Base-by-base conservation (phyloP, 2,329 filamentous ascomycete species). In the Ramularia collo-cygni region DNA sequence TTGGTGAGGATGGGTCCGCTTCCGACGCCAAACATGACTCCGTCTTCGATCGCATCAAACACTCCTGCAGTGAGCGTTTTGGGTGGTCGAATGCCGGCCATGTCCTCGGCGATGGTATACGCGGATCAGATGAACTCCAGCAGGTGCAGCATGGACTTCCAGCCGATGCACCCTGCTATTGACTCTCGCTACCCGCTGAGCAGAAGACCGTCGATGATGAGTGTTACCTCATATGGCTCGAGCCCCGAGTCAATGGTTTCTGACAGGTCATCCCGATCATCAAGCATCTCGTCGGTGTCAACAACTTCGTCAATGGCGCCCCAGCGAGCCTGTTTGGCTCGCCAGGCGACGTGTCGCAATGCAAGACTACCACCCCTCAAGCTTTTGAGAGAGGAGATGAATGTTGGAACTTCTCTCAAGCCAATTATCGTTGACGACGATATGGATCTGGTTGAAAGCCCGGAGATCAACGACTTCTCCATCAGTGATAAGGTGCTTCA, bases 231-330 rank as follows among this genome's bases (percentile, higher is more conserved):
- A 3, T 74, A 69, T 31, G 61, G 61, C 14, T 74, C 69, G 7
- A 75, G 71, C 30, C 77, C 77, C n/a, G 76, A 79, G 48, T 80
- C 77, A 24, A 76, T 79, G 71, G 61, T 79, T 26, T 79, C 76
- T 18, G 77, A 81, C 56, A 68, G 68, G 26, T 69, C 69, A 10
- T 74, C 72, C 8, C 75, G 71, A 38, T 75, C 73, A 48, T 73
- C 70, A 37, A 74, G 71, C 34, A 62, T 71, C 51, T 71, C 69
- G 34, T 72, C 70, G 47, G 59, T 57, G 44, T 61, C 64, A 46
- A 55, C 58, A 14, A 54, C 46, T 38, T 51, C 55, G 61, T 49
- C 65, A 64, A 58, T 76, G 72, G 63, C 72, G 74, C 59, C 76
- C 31, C 49, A 42, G 28, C 51, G 62, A 64, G 64, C 63, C 61